phyloP scores from a whole-genome alignment of 2,329 filamentous ascomycete species.

The Pseudocercospora fuligena region DNA sequence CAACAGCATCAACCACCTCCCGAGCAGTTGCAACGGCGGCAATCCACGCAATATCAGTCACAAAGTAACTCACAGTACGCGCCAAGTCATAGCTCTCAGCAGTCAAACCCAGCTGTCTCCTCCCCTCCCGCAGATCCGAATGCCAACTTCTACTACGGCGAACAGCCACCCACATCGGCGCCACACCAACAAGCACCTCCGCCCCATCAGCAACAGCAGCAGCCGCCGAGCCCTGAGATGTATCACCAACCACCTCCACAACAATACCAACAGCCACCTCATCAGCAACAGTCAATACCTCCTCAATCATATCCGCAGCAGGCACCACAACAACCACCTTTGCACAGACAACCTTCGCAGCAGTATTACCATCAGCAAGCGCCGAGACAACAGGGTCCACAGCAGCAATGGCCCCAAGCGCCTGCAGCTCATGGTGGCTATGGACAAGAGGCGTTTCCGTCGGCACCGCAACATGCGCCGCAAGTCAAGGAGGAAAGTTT shows the following conservation, averaged over 20 bases:
- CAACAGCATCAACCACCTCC: slow-evolving; percentile 23
- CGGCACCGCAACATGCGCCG: slow-evolving; percentile 41
- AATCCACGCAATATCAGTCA: slow-evolving; percentile 37
- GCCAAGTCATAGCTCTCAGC: slow-evolving; percentile 39
- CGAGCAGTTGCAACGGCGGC: slow-evolving; percentile 35
- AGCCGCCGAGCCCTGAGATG: slow-evolving; percentile 38
- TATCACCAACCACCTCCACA: slow-evolving; percentile 42
- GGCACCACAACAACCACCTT: slow-evolving; percentile 23
- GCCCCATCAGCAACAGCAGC: slow-evolving; percentile 18
- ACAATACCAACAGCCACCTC: slow-evolving; percentile 34
- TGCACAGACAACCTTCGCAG: slow-evolving; percentile 29
- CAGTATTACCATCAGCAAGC: slow-evolving; percentile 28
- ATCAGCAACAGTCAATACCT: slow-evolving; percentile 22
- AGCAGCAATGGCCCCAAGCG: slow-evolving; percentile 41
- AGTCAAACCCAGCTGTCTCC: slow-evolving; percentile 33
- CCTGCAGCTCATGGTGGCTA: slow-evolving; percentile 39
- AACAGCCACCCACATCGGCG: slow-evolving; percentile 27
- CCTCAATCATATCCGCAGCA: slow-evolving; percentile 24
- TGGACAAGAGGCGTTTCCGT: slow-evolving; percentile 42
- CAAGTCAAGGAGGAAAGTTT: slow-evolving; percentile 43
- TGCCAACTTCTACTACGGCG: slow-evolving; percentile 63
- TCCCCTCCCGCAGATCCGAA: slow-evolving; percentile 55
- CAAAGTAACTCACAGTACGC: slow-evolving; percentile 43
- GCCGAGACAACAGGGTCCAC: slow-evolving; percentile 18
- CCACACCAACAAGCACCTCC: slow-evolving; percentile 20